A percentile compares a stretch with the other conserved stretches of the same genome.
phyloP scores from a whole-genome alignment of 441 rosid genomes.

The Arabidopsis lyrata region DNA sequence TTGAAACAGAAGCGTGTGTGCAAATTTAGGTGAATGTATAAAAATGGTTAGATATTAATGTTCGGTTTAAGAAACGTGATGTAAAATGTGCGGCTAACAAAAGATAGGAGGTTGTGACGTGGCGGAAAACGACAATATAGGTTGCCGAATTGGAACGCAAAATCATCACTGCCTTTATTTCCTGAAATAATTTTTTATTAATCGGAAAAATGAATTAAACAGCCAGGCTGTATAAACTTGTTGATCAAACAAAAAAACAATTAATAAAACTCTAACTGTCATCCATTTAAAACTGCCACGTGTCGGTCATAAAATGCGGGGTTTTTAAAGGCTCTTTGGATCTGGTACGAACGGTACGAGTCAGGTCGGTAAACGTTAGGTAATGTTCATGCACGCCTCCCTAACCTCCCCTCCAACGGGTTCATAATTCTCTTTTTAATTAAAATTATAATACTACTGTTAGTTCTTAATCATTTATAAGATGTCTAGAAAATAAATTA shows the following conservation, averaged over 20 bases:
- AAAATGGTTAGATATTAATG: constrained; percentile 39
- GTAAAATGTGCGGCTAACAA: constrained; percentile 36
- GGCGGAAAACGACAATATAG: constrained; percentile 72
- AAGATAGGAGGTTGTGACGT: constrained; percentile 46
- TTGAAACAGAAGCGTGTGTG: neutral
- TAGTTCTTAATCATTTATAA: neutral
- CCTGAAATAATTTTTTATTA: constrained; percentile 35
- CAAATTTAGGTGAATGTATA: constrained; percentile 8
- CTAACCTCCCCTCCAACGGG: constrained; percentile 44
- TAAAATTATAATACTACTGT: neutral
- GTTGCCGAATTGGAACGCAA: constrained; percentile 77
- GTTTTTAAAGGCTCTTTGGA: constrained; percentile 7
- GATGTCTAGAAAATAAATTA: neutral
- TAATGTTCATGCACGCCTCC: constrained; percentile 37
- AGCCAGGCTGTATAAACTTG: constrained; percentile 66
- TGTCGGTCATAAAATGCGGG: constrained; percentile 29
- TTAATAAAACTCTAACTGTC: constrained; percentile 19
- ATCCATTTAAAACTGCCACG: neutral
- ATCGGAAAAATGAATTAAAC: neutral
- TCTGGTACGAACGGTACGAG: constrained; percentile 56
- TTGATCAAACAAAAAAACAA: constrained; percentile 16
- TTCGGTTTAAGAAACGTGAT: constrained; percentile 38
- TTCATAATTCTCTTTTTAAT: neutral
- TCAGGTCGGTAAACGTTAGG: constrained; percentile 19
- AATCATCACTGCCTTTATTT: constrained; percentile 48